Base-by-base conservation (phyloP, 768 basidiomycete species). In the Amanita thiersii region DNA sequence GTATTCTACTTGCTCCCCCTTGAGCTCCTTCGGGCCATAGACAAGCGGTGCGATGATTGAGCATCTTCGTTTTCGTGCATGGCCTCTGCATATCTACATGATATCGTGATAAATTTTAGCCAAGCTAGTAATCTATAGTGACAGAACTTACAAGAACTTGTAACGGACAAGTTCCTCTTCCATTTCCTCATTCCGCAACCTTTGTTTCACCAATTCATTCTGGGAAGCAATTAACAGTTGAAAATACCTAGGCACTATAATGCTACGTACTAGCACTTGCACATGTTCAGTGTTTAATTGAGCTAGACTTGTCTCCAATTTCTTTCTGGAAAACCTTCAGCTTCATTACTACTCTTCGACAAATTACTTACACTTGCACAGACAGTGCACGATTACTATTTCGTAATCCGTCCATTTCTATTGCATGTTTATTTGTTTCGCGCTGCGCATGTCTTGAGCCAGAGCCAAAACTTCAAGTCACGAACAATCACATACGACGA, bases 131-230 rank as follows among this genome's bases (percentile, higher is more conserved):
- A 30, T 54, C 37, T 15, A 33, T 14, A 19, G 7, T n/a, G n/a
- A 4, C 5, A 43, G 21, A 8, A 67, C 84, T 58, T 53, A 92
- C 87, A 94, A 58, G 33, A 96, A 66, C 63, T 96, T 96, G 64
- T 96, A 97, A 30, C 86, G 79, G 28, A 99, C 93, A 12, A 99
- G 75, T 58, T 98, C 90, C 44, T 80, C 75, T 59, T 98, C 96
- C 46, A 94, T 70, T 57, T 97, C 92, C 57, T 99, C 94, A 50
- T 88, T 87, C 46, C 82, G 79, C 29, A 98, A 64, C 39, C 92
- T 78, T 44, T 82, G 73, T 67, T 81, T 88, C 3, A 98, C 96
- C 3, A 98, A 75, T 56, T 94, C 84, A 51, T 93, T 90, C 87
- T 90, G 32, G 42, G 25, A 6, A 35, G 18, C 14, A 10, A 10